Evolutionary conservation across 202 grass and related monocot genomes (phyloP).

Genomic region (Setaria italica): DNA sequence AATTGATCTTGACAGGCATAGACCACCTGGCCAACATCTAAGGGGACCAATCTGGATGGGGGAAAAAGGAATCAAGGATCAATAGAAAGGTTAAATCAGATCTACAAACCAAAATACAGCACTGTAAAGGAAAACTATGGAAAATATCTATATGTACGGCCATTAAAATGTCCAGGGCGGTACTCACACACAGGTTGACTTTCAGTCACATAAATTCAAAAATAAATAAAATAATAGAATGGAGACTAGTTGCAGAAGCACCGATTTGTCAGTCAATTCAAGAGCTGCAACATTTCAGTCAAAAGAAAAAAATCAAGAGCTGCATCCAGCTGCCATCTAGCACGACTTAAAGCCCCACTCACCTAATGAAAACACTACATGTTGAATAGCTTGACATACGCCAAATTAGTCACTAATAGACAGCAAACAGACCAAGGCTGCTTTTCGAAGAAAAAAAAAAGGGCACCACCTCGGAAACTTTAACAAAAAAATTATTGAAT

Average conservation of each 20-base stretch:
- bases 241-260: background rate
- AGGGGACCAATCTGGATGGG: slow-evolving; percentile 79
- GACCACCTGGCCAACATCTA: slow-evolving; percentile 98
- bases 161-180: slow-evolving; percentile 7
- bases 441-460: background rate
- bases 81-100: slow-evolving; percentile 16
- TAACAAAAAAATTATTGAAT: background rate
- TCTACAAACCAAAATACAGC: slow-evolving; percentile 12
- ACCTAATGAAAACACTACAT: slow-evolving; percentile 18
- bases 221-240: background rate
- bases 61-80: slow-evolving; percentile 28
- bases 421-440: background rate
- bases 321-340: slow-evolving; percentile 11
- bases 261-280: slow-evolving; percentile 31
- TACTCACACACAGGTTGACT: background rate
- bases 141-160: background rate
- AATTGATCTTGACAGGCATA: slow-evolving; percentile 98
- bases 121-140: background rate
- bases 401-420: slow-evolving; percentile 6
- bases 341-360: background rate
- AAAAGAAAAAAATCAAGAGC: background rate
- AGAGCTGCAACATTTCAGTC: slow-evolving; percentile 1
- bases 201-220: background rate
- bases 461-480: background rate
- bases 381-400: background rate